Evolutionary conservation across 257 asterid species (phyloP).

Genomic region (Pogostemon cablin): DNA sequence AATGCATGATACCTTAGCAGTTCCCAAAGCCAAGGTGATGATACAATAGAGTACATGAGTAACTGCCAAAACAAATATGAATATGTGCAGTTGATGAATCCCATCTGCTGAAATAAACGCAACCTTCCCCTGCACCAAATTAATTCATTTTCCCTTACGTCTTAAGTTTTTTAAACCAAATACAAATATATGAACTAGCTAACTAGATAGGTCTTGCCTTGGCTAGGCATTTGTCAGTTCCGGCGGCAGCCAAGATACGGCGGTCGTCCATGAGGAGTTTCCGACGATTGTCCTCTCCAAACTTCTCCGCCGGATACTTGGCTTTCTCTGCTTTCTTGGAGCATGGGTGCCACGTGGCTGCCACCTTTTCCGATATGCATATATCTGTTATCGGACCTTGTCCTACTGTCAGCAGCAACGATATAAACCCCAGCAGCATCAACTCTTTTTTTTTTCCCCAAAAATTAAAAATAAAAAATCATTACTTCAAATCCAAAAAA

Average conservation of each 20-base stretch:
- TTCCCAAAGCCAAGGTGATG: conserved; percentile 69
- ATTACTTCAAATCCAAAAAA: neutral
- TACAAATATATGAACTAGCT: neutral
- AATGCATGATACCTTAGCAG: conserved; percentile 60
- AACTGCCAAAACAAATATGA: conserved; percentile 80
- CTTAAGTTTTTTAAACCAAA: neutral
- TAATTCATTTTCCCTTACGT: neutral
- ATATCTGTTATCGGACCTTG: conserved; percentile 69
- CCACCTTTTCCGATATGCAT: conserved; percentile 59
- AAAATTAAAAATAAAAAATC: no score
- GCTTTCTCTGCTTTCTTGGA: conserved; percentile 42
- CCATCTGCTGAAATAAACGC: conserved; percentile 75
- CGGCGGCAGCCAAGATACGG: conserved; percentile 59
- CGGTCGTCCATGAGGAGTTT: conserved; percentile 53
- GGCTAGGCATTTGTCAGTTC: conserved; percentile 61
- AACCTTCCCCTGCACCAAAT: conserved; percentile 64
- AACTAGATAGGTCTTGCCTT: conserved; percentile 43
- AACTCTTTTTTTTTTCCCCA: conserved; percentile 49
- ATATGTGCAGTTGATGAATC: conserved; percentile 78
- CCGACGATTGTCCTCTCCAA: conserved; percentile 48
- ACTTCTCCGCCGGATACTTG: neutral
- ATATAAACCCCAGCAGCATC: conserved; percentile 93
- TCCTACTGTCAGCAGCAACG: conserved; percentile 75
- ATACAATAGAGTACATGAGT: conserved; percentile 75
- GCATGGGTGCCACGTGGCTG: conserved; percentile 89